Evolutionary conservation across 805 yeast genomes (phyloP).

Genomic region (Danielozyma ontarioensis): DNA sequence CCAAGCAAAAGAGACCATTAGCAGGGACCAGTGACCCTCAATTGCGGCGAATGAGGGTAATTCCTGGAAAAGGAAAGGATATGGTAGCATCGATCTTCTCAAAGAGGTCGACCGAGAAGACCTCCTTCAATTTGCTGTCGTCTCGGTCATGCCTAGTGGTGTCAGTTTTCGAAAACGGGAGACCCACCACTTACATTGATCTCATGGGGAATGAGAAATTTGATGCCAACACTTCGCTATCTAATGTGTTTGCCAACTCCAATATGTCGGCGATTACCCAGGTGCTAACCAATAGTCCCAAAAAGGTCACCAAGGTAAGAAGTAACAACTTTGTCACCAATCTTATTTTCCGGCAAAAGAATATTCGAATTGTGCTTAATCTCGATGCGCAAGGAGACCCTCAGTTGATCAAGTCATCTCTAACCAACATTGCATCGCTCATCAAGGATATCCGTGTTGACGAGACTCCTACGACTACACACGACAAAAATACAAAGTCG

Average conservation of each 20-base stretch:
- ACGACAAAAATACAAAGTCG: neutral
- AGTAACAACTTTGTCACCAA: conserved; percentile 23
- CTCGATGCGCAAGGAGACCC: conserved; percentile 22
- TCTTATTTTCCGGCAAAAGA: conserved; percentile 16
- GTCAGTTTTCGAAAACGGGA: conserved; percentile 14
- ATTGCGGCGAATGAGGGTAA: conserved; percentile 2
- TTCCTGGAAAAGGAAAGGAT: conserved; percentile 1
- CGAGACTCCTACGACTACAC: neutral
- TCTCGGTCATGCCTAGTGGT: conserved; percentile 24
- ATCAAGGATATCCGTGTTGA: conserved; percentile 10
- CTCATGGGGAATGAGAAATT: conserved; percentile 26
- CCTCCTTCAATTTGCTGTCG: conserved; percentile 14
- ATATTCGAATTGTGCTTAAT: conserved; percentile 19
- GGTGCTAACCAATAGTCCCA: conserved; percentile 10
- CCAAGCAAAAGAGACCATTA: conserved; percentile 11
- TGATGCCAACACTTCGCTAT: conserved; percentile 6
- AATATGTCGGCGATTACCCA: conserved; percentile 25
- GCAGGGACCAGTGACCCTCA: conserved; percentile 1
- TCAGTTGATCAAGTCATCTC: conserved; percentile 19
- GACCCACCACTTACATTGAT: conserved; percentile 19
- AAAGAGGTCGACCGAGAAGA: conserved; percentile 14
- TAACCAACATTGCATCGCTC: conserved; percentile 19
- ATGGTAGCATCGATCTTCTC: conserved; percentile 10
- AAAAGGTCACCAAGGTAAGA: conserved; percentile 6
- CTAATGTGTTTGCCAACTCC: conserved; percentile 21